Conservation (phyloP, 345 rosid genomes). For the Rhodamnia argentea region DNA sequence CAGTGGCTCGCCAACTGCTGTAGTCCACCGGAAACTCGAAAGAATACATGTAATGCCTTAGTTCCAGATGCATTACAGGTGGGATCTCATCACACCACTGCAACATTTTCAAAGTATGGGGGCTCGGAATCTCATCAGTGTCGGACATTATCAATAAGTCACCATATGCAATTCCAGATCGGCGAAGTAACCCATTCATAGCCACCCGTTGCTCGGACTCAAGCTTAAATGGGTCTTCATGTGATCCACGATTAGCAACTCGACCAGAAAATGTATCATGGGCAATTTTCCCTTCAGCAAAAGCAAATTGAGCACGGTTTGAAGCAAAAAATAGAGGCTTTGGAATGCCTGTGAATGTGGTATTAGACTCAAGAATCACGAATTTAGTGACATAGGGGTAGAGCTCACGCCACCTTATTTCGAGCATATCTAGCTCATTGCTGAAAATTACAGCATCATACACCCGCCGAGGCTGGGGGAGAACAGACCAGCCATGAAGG, state of each 20-base stretch:
- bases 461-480: slow-evolving; percentile 48
- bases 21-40: slow-evolving; percentile 87
- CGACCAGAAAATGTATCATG: slow-evolving; percentile 56
- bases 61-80: slow-evolving; percentile 53
- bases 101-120: slow-evolving; percentile 55
- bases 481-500: slow-evolving; percentile 80
- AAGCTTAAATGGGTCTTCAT: slow-evolving; percentile 51
- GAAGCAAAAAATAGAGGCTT: slow-evolving; percentile 61
- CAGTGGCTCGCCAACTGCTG: slow-evolving; percentile 76
- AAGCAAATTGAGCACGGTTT: slow-evolving; percentile 43
- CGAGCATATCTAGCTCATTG: slow-evolving; percentile 80
- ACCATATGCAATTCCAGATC: slow-evolving; percentile 51
- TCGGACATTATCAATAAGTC: slow-evolving; percentile 78
- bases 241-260: slow-evolving; percentile 15
- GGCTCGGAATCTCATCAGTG: slow-evolving; percentile 84
- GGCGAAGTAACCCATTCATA: slow-evolving; percentile 55
- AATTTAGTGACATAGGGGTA: slow-evolving; percentile 58
- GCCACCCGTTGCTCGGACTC: slow-evolving; percentile 54
- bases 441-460: slow-evolving; percentile 78
- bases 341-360: slow-evolving; percentile 84
- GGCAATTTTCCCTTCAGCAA: slow-evolving; percentile 50
- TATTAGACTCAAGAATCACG: slow-evolving; percentile 69
- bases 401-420: slow-evolving; percentile 79
- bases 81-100: slow-evolving; percentile 88
- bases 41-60: slow-evolving; percentile 76